Base-by-base conservation (phyloP, 2,329 filamentous ascomycete species). In the Fusarium devonianum region DNA sequence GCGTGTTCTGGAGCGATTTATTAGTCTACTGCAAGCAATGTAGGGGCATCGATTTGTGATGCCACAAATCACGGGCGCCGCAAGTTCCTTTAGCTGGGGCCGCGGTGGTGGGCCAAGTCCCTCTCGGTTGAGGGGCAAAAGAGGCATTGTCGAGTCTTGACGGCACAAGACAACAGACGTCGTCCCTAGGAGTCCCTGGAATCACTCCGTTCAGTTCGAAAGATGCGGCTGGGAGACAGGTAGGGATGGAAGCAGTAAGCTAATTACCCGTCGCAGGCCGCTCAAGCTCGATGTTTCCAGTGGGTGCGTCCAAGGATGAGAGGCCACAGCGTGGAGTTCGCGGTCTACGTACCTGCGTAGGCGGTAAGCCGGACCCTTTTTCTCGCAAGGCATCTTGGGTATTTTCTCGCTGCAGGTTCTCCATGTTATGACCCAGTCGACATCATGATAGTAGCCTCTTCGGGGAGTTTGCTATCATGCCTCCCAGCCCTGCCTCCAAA, bases 61-160 rank as follows among this genome's bases (percentile, higher is more conserved):
- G 48, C 52, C 43, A 18, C 62, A 60, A 63, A 65, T 63, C 54
- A 58, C 34, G 37, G 12, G n/a, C 22, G 16, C 40, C 34, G 7
- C 25, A 45, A 19, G 8, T 10, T 7, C 25, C 21, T 38, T 46
- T 16, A 29, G 18, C 40, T 33, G 37, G 30, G 35, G 30, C 25
- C 46, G 19, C 21, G 36, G 49, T 45, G 44, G 38, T 43, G 38
- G 39, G 39, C 32, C 19, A 43, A 54, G 53, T 34, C 49, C 28
- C 18, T 40, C 28, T 35, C 35, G 36, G 36, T 32, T 43, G 34
- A 38, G n/a, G 41, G 39, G 36, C 38, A 44, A 30, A 40, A 48
- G 49, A 49, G 39, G 9, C 28, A 11, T 30, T 19, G n/a, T 30
- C 4, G 4, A 33, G 18, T 23, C 26, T 28, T 33, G 30, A 37